A percentile compares a stretch with the other conserved stretches of the same genome.
Evolutionary conservation across 768 basidiomycete species (phyloP).

Genomic region (Podaxis rugospora): DNA sequence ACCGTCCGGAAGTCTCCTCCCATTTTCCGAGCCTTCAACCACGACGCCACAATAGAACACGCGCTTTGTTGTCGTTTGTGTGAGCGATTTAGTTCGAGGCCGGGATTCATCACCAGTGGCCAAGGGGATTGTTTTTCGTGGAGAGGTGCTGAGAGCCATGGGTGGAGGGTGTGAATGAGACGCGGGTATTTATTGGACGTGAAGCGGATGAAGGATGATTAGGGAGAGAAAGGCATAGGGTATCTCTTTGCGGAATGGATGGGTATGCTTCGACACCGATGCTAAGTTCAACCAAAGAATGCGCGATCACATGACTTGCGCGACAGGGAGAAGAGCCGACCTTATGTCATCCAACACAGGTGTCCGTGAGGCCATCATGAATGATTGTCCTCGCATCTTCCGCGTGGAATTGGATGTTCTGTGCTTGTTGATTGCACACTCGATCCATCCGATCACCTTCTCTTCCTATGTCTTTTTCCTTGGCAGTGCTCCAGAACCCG

Average conservation of each 20-base stretch:
- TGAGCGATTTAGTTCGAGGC: slow-evolving; percentile 35
- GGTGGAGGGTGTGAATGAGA: slow-evolving; percentile 2
- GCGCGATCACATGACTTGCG: slow-evolving; percentile 9
- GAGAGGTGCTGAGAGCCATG: slow-evolving; percentile 68
- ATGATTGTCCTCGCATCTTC: background rate
- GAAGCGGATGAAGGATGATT: slow-evolving; percentile 6
- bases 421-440: background rate
- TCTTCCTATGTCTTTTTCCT: background rate
- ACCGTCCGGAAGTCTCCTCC: slow-evolving; percentile 67
- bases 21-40: slow-evolving; percentile 76
- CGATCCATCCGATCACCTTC: background rate
- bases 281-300: slow-evolving; percentile 10
- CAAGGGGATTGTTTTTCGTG: slow-evolving; percentile 70
- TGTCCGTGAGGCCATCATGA: background rate
- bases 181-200: background rate
- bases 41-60: slow-evolving; percentile 90
- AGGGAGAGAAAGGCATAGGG: slow-evolving; percentile 11
- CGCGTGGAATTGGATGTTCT: background rate
- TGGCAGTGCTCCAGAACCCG: background rate
- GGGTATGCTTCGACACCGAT: background rate
- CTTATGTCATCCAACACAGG: slow-evolving; percentile 1
- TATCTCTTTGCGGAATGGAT: slow-evolving; percentile 6
- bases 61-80: slow-evolving; percentile 57
- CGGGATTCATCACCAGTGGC: slow-evolving; percentile 62
- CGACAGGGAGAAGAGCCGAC: background rate